Base-by-base conservation (phyloP, 1,284 basidiomycete species). In the Ceratobasidium papillatum region DNA sequence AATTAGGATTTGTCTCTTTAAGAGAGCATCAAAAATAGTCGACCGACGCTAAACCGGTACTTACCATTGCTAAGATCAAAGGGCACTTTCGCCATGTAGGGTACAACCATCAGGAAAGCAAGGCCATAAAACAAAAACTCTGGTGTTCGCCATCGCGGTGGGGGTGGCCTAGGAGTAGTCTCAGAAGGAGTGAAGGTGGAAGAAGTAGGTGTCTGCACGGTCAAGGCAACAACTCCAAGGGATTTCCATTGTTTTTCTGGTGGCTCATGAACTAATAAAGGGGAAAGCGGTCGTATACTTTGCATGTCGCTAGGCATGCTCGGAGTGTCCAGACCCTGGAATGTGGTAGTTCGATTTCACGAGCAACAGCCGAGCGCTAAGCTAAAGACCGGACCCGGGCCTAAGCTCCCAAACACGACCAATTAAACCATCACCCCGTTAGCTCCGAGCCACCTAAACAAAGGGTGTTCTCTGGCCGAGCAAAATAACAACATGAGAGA, bases 121-220 rank as follows among this genome's bases (percentile, higher is more conserved):
- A 90, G 76, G 75, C 86, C 90, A 83, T 99, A 99, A 66, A 92
- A 79, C 75, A 88, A 84, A 84, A 98, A 99, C 82, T 99, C 97
- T 19, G 84, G 82, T 0, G 94, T 93, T 59, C 82, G 83, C 97
- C 96, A 99, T 83, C 93, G 82, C 34, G 89, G 78, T 1, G 83
- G 84, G 5, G 82, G 81, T 56, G 56, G 75, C 79, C 80, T 27
- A 73, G 61, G 74, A 76, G 75, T 63, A 76, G 79, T 79, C 76
- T 75, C 75, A 19, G 58, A 76, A 30, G 71, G 81, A 52, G 61
- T 54, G 65, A 78, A 82, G n/a, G 27, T 69, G 72, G 80, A 80
- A 0, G 85, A 82, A 22, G 83, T 80, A 3, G 88, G 85, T 32
- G 86, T 85, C 65, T 86, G 80, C 3, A 89, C 83, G 0, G 88